Evolutionary conservation across 345 rosid species (phyloP).

Genomic region (Passiflora organensis): DNA sequence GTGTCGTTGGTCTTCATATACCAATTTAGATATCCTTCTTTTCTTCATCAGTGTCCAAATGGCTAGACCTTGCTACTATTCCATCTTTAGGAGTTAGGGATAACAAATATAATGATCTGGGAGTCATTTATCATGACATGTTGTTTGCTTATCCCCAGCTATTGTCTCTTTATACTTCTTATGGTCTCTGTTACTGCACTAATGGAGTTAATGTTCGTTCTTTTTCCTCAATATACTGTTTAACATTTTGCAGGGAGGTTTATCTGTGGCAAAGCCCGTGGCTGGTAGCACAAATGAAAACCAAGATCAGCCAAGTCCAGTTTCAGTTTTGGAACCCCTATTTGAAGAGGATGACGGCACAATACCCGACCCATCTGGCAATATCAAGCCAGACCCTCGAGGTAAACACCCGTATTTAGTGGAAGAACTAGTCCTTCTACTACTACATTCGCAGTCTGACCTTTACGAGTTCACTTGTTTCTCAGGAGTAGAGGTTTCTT

Average conservation of each 20-base stretch:
- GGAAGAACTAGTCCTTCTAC: neutral
- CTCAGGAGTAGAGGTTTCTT: too few relatives aligned
- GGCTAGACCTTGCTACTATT: too few relatives aligned
- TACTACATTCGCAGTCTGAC: neutral
- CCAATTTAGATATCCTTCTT: neutral
- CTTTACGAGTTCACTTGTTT: constrained; percentile 41
- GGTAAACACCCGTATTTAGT: constrained; percentile 31
- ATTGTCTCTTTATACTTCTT: too few relatives aligned
- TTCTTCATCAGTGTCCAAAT: too few relatives aligned
- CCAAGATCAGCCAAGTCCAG: constrained; percentile 95
- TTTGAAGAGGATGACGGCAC: constrained; percentile 61
- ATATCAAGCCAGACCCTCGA: constrained; percentile 28
- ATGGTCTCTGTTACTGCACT: too few relatives aligned
- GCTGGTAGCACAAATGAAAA: constrained; percentile 42
- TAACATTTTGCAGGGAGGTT: constrained; percentile 43
- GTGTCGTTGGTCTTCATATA: neutral
- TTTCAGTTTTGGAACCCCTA: constrained; percentile 67
- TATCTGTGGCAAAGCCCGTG: constrained; percentile 40
- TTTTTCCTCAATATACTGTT: neutral
- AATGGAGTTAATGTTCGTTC: too few relatives aligned
- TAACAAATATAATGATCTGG: too few relatives aligned
- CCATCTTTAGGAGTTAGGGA: too few relatives aligned
- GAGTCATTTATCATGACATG: neutral
- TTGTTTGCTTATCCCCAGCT: neutral
- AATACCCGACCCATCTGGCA: constrained; percentile 36